Evolutionary conservation across 2,329 filamentous ascomycete genomes (phyloP), one percentile per base, ranked within the genome.

Genomic region (Botrytis paeoniae): DNA sequence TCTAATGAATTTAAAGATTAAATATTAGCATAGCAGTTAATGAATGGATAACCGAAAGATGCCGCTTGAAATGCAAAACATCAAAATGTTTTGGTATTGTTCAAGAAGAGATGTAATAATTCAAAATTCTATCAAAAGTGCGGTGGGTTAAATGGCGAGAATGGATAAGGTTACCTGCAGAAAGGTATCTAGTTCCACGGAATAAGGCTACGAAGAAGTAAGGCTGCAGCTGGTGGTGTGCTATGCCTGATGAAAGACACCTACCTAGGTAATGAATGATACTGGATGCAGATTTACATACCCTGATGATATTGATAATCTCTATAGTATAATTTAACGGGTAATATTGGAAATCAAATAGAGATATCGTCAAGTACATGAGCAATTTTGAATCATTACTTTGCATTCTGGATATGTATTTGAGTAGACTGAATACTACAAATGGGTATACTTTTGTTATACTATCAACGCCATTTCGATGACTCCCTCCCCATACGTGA

Each of bases 401-500:
- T 48, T 48, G 37, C 16, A 5, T 22, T 22, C 4, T 22, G 20
- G 14, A 39, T 43, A 20, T 54, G 25, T 5, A 12, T 29, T 48
- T 54, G 8, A 66, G 45, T 12, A 57, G 51, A 16, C 65, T 29
- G 41, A 69, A 59, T 45, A 20, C 39, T 61, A 10, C 37, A 22
- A 10, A 25, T 45, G 68, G 68, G 54, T 70, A 70, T 70, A 62
- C 20, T 61, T 60, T 62, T 29, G 7, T 32, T 22, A 29, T 25
- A 32, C 12, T 41, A 20, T 18, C n/a, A 69, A 69, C 65, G 48
- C 65, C 65, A 41, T 69, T 32, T 37, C n/a, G 39, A 69, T 57
- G 39, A 41, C 10, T 37, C 64, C 65, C 35, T 45, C 6, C 35
- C 64, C 37, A 29, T 37, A 22, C 29, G 14, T 4, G 18, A 37